A percentile compares a stretch with the other conserved stretches of the same genome.
Evolutionary conservation across 768 basidiomycete genomes (phyloP).

Genomic region (Termitomyces sp.): DNA sequence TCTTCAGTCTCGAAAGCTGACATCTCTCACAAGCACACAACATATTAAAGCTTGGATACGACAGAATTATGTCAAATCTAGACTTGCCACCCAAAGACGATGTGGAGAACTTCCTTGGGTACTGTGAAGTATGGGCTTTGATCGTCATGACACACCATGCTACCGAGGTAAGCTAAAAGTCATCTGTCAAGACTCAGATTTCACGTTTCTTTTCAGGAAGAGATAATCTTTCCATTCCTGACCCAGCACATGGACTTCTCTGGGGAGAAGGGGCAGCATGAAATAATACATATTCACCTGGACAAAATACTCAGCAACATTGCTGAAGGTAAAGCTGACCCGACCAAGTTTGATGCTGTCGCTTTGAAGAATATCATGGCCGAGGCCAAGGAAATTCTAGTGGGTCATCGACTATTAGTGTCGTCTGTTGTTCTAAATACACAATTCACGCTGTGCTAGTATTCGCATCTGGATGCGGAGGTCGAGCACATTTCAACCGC

Average conservation of each 20-base stretch:
- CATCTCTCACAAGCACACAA: neutral
- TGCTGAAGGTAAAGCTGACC: slow-evolving; percentile 17
- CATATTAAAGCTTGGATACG: too few species aligned
- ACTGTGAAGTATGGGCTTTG: too few species aligned
- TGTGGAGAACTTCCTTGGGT: too few species aligned
- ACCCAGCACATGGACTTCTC: slow-evolving; percentile 32
- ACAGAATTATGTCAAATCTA: too few species aligned
- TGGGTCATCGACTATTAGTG: slow-evolving; percentile 9
- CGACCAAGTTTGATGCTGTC: slow-evolving; percentile 23
- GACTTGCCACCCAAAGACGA: too few species aligned
- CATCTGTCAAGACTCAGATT: neutral
- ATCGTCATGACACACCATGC: too few species aligned
- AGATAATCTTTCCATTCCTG: slow-evolving; percentile 29
- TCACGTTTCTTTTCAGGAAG: slow-evolving; percentile 15
- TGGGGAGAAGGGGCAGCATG: slow-evolving; percentile 28
- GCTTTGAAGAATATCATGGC: slow-evolving; percentile 23
- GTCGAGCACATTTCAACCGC: slow-evolving; percentile 25
- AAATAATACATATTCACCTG: slow-evolving; percentile 23
- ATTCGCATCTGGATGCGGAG: slow-evolving; percentile 31
- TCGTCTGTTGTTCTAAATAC: neutral
- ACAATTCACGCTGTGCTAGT: slow-evolving; percentile 16
- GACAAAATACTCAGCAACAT: slow-evolving; percentile 21
- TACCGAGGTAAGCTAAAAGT: too few species aligned
- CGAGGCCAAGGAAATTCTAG: slow-evolving; percentile 22
- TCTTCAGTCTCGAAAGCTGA: too few species aligned